A percentile compares a stretch with the other conserved stretches of the same genome.
Conservation (phyloP, 2,329 filamentous ascomycete genomes). For the Cryphonectria nitschkei region DNA sequence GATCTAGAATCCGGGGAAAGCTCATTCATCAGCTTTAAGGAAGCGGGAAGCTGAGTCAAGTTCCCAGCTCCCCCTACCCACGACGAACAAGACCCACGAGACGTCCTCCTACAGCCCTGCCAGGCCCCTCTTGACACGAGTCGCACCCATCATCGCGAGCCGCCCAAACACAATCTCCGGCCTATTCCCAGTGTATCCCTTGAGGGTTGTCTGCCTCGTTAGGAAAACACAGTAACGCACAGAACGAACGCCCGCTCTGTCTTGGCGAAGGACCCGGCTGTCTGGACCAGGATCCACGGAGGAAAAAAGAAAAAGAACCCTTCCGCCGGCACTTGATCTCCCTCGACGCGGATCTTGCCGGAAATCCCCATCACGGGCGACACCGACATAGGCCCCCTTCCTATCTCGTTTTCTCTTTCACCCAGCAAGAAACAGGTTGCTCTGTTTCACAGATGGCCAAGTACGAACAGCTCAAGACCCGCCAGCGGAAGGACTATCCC, state of each 20-base stretch:
- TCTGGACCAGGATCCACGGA: constrained; percentile 11
- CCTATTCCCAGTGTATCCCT: constrained; percentile 23
- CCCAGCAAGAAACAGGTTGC: not conserved
- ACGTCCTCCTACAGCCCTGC: constrained; percentile 23
- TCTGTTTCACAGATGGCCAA: constrained; percentile 37
- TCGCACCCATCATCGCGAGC: constrained; percentile 22
- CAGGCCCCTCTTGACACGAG: constrained; percentile 25
- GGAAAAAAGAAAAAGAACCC: not conserved
- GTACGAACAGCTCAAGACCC: constrained; percentile 56
- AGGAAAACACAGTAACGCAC: constrained; percentile 25
- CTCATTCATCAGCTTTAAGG: not conserved
- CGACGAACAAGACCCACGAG: constrained; percentile 25
- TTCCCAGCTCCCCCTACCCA: constrained; percentile 27
- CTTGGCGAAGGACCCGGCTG: constrained; percentile 15
- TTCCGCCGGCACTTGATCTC: not conserved
- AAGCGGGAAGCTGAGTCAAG: constrained; percentile 8
- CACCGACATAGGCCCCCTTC: not conserved
- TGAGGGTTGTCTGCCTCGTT: constrained; percentile 14
- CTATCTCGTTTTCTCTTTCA: not conserved
- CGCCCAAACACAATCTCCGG: constrained; percentile 22
- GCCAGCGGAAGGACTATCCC: constrained; percentile 72
- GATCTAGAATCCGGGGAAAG: not conserved
- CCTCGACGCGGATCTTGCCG: not conserved
- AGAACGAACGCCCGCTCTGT: not conserved
- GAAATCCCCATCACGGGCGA: not conserved